Conservation (phyloP, 2,329 filamentous ascomycete species). For the Claviceps sp. region DNA sequence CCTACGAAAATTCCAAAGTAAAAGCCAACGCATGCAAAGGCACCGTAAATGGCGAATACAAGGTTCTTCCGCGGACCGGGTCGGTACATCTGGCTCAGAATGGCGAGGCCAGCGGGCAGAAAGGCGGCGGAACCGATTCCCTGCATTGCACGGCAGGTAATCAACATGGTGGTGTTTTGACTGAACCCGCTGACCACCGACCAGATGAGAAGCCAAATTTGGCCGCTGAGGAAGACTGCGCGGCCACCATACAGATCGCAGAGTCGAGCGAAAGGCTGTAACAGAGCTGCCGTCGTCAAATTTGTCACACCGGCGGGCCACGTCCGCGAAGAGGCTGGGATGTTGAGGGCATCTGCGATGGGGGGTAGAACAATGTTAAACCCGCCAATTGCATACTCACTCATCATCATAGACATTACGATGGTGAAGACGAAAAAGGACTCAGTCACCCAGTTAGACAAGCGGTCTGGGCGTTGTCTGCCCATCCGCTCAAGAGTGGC, state of each 20-base stretch:
- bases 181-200: slow-evolving; percentile 59
- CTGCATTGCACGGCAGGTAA: slow-evolving; percentile 60
- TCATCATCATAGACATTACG: slow-evolving; percentile 48
- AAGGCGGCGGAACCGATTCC: slow-evolving; percentile 63
- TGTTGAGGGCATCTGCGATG: slow-evolving; percentile 45
- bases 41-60: slow-evolving; percentile 46
- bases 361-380: slow-evolving; percentile 62
- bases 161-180: slow-evolving; percentile 53
- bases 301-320: slow-evolving; percentile 55
- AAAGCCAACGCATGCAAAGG: slow-evolving; percentile 45
- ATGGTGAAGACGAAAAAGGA: slow-evolving; percentile 49
- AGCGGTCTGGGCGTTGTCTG: slow-evolving; percentile 44
- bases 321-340: slow-evolving; percentile 45
- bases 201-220: slow-evolving; percentile 55
- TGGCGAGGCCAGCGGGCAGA: slow-evolving; percentile 51
- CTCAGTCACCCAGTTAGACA: slow-evolving; percentile 41
- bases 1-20: slow-evolving; percentile 56
- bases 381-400: slow-evolving; percentile 65
- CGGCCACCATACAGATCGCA: slow-evolving; percentile 52
- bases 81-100: slow-evolving; percentile 56
- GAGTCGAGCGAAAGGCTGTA: slow-evolving; percentile 49
- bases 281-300: slow-evolving; percentile 38
- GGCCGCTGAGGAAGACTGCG: slow-evolving; percentile 43
- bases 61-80: slow-evolving; percentile 61
- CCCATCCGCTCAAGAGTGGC: slow-evolving; percentile 45